Conservation (phyloP, 352 stramenopile genomes). For the Phytopythium helicoides region DNA sequence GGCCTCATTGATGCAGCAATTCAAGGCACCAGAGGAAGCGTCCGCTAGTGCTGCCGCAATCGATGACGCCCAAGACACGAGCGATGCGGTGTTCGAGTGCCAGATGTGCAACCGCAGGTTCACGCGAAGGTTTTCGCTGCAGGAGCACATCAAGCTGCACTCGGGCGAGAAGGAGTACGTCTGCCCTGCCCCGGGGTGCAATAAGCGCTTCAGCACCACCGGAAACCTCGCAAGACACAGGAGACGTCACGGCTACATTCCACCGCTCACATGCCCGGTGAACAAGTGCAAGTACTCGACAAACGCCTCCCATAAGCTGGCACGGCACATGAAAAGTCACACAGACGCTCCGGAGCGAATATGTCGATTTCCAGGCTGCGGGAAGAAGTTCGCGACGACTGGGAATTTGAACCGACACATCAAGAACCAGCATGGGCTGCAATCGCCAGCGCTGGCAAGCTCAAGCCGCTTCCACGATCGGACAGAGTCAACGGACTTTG, state of each 20-base stretch:
- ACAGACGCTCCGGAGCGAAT: conserved; percentile 24
- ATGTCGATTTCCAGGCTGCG: conserved; percentile 41
- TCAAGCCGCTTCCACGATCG: background rate
- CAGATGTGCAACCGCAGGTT: conserved; percentile 29
- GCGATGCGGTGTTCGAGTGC: conserved; percentile 21
- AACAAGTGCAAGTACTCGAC: conserved; percentile 30
- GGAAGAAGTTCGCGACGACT: conserved; percentile 63
- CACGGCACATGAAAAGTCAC: conserved; percentile 54
- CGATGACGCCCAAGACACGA: too few relatives aligned
- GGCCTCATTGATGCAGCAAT: conserved; percentile 2
- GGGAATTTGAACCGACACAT: conserved; percentile 63
- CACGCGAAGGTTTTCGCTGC: conserved; percentile 34
- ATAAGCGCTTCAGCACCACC: conserved; percentile 49
- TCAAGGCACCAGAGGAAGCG: too few relatives aligned
- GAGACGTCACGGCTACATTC: conserved; percentile 35
- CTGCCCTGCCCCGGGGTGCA: conserved; percentile 32
- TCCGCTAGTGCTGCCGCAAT: too few relatives aligned
- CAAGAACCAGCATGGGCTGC: conserved; percentile 41
- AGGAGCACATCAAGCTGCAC: conserved; percentile 46
- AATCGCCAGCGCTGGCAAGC: background rate
- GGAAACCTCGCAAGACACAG: conserved; percentile 46
- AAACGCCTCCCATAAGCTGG: conserved; percentile 40
- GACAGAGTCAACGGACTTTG: background rate
- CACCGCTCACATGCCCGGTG: conserved; percentile 20
- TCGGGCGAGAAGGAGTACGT: conserved; percentile 46